Percentiles rank a stretch among this genome's conserved stretches.
These are phyloP conservation scores for Thielaviopsis ethacetica DNA, from an alignment of 2,329 filamentous ascomycete genomes.

Conservation along the genomic window DNA sequence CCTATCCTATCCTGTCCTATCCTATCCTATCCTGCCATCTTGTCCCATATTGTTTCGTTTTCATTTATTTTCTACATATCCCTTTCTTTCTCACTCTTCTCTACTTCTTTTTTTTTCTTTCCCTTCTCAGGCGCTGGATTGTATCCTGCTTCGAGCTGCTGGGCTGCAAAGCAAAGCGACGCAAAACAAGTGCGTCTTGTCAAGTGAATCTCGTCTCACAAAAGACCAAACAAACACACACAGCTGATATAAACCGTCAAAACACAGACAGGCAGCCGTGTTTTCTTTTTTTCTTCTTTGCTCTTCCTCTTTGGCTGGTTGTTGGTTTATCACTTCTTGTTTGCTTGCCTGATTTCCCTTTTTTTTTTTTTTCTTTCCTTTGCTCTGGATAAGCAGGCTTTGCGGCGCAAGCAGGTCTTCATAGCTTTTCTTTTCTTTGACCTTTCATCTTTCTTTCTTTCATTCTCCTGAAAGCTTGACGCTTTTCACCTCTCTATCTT, in stretches of 20 bases:
- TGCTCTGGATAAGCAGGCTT: background rate
- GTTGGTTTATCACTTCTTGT: constrained; percentile 1
- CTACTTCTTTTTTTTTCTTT: constrained; percentile 1
- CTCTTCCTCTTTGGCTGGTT: background rate
- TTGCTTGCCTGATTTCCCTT: background rate
- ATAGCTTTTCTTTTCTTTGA: background rate
- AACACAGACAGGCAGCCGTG: background rate
- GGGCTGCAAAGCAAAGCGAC: background rate
- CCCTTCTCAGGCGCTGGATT: background rate
- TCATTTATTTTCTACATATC: constrained; percentile 17
- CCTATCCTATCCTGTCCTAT: background rate
- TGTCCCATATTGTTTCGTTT: background rate
- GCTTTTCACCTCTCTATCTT: background rate
- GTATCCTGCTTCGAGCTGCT: background rate
- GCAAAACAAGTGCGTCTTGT: background rate
- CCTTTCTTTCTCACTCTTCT: background rate
- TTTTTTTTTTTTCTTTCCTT: background rate
- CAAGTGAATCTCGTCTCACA: background rate
- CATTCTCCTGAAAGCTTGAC: background rate
- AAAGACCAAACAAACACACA: background rate
- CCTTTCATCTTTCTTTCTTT: background rate
- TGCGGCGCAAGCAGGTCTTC: background rate
- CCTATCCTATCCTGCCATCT: background rate
- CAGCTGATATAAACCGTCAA: background rate
- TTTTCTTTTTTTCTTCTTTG: background rate